A percentile compares a stretch with the other conserved stretches of the same genome.
These are phyloP conservation scores for Jaltomata sinuosa DNA, from an alignment of 257 asterid genomes.

Conservation along the genomic window DNA sequence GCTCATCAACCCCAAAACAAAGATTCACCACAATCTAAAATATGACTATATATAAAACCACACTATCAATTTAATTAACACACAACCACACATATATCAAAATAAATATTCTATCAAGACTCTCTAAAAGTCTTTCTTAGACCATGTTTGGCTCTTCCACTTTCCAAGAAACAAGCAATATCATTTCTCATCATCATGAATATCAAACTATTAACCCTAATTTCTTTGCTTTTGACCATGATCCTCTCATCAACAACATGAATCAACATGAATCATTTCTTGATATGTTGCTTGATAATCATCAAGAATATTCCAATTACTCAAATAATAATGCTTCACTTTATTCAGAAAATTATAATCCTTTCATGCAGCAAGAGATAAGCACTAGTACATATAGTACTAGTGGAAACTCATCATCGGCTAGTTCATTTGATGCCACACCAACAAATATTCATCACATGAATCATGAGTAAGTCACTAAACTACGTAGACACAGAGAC, in stretches of 20 bases:
- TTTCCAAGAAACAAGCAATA: not conserved
- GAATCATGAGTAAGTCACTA: not conserved
- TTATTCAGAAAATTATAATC: not conserved
- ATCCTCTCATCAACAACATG: not conserved
- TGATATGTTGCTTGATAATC: not conserved
- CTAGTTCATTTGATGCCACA: slow-evolving; percentile 6
- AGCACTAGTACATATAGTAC: not conserved
- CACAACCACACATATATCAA: not conserved
- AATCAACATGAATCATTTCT: not conserved
- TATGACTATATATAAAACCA: not conserved
- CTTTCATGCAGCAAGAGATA: not conserved
- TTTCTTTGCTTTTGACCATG: not conserved
- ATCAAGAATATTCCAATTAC: not conserved
- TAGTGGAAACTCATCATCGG: not conserved
- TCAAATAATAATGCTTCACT: not conserved
- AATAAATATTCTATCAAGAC: not conserved
- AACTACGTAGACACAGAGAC: not conserved
- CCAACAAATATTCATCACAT: not conserved
- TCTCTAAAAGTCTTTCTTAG: not conserved
- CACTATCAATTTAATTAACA: not conserved
- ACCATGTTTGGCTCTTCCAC: not conserved
- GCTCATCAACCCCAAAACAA: not conserved
- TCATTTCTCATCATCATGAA: not conserved
- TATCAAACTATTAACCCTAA: not conserved
- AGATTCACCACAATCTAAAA: not conserved